Base-by-base conservation (phyloP, 2,329 filamentous ascomycete genomes). In the Aspergillus candidus region DNA sequence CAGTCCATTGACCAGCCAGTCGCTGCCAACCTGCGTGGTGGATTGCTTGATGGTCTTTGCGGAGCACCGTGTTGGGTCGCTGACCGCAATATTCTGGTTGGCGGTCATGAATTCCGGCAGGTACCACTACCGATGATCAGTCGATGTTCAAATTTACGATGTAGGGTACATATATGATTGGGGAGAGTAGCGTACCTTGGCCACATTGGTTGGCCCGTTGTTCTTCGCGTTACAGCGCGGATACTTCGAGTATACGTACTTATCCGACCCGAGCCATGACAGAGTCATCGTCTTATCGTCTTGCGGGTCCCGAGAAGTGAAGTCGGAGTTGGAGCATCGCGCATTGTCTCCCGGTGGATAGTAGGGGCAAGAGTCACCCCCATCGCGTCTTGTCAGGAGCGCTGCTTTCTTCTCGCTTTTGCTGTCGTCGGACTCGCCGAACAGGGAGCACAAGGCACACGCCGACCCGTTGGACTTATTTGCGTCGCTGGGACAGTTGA, bases 101-200 rank as follows among this genome's bases (percentile, higher is more conserved):
- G 44, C 32, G n/a, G 43, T 36, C 44, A 47, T 47, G 33, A 47
- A 47, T 32, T 43, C 40, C 22, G 44, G 44, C 38, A 47, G 40
- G 35, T 47, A 47, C 40, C 40, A 47, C 44, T 47, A 33, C 38
- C 11, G 37, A 35, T 35, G 29, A 35, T 27, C 22, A 27, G 22
- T 10, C 10, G 22, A 27, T 27, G 22, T 10, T 10, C 22, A 27
- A 27, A 10, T 7, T 10, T 27, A 10, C 22, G 1, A 3, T 8
- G 10, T 27, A 27, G 8, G 2, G 22, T 27, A 4, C 3, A 10
- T 27, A 27, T 27, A 8, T 27, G 7, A 7, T 27, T 27, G 22
- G 8, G 22, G 22, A 27, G 6, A 27, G 6, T 5, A 27, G 7
- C 22, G 34, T 37, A 47, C 44, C 40, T 47, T 47, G 22, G 40